Conservation (phyloP, 2,329 filamentous ascomycete species). For the Pleurostoma richardsiae region DNA sequence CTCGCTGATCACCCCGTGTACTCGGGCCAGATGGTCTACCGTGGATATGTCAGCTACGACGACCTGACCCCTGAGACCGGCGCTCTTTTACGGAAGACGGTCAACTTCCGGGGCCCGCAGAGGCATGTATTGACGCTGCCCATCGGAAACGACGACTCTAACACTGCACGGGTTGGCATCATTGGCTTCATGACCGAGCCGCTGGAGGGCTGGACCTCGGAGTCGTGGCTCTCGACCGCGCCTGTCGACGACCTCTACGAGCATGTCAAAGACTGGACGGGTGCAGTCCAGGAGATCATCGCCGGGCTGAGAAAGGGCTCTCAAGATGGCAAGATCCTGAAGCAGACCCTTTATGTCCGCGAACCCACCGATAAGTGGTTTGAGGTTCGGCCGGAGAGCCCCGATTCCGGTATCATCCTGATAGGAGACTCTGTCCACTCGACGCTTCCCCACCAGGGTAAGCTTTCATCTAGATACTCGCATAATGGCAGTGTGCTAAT, state of each 20-base stretch:
- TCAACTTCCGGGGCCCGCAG: slow-evolving; percentile 22
- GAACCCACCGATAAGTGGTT: slow-evolving; percentile 24
- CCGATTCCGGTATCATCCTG: slow-evolving; percentile 18
- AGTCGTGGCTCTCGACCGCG: slow-evolving; percentile 24
- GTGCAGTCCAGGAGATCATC: slow-evolving; percentile 23
- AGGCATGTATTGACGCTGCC: slow-evolving; percentile 27
- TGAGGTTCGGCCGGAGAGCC: slow-evolving; percentile 11
- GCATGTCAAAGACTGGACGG: slow-evolving; percentile 25
- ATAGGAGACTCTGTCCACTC: slow-evolving; percentile 26
- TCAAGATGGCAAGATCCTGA: slow-evolving; percentile 23
- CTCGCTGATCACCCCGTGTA: slow-evolving; percentile 30
- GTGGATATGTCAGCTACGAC: slow-evolving; percentile 26
- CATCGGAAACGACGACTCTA: slow-evolving; percentile 25
- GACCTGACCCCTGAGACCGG: slow-evolving; percentile 22
- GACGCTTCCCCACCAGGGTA: slow-evolving; percentile 24
- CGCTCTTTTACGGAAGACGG: slow-evolving; percentile 21
- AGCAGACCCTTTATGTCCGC: slow-evolving; percentile 25
- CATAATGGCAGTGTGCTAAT: not conserved
- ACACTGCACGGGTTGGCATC: slow-evolving; percentile 22
- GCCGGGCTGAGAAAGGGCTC: slow-evolving; percentile 20
- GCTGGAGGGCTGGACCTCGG: slow-evolving; percentile 25
- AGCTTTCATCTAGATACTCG: not conserved
- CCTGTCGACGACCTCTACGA: slow-evolving; percentile 22
- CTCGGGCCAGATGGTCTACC: slow-evolving; percentile 28
- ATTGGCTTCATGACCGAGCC: slow-evolving; percentile 30